Conservation (phyloP, 164 flowering plant genomes). For the Stephania japonica region DNA sequence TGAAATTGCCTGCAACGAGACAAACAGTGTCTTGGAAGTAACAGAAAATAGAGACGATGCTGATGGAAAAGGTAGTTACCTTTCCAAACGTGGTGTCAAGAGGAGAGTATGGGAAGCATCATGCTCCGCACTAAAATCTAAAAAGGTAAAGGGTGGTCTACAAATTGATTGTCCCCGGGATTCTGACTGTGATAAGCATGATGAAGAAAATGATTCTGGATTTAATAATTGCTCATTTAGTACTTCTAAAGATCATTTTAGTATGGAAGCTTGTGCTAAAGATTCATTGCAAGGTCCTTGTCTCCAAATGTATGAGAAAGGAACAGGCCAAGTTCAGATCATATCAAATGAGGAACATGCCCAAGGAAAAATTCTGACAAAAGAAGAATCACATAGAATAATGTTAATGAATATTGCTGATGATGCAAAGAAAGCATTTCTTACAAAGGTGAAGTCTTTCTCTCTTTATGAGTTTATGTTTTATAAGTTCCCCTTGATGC, state of each 20-base stretch:
- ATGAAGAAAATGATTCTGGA: conserved; percentile 17
- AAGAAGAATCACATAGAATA: conserved; percentile 30
- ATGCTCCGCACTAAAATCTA: conserved; percentile 62
- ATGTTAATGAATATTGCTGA: conserved; percentile 92
- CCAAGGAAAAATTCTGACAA: conserved; percentile 11
- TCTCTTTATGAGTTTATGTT: conserved; percentile 2
- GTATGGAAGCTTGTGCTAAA: conserved; percentile 16
- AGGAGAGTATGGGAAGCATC: conserved; percentile 68
- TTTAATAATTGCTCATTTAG: conserved; percentile 21
- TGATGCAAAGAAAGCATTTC: conserved; percentile 49
- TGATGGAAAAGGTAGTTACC: conserved; percentile 29
- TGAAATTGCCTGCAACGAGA: conserved; percentile 12
- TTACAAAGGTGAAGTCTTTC: conserved; percentile 49
- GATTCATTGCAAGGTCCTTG: conserved; percentile 7
- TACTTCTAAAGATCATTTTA: conserved; percentile 17
- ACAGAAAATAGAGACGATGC: conserved; percentile 14
- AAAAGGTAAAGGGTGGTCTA: conserved; percentile 70
- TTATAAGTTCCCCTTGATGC: background rate
- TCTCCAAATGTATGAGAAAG: conserved; percentile 18
- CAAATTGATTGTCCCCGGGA: conserved; percentile 26
- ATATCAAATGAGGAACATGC: conserved; percentile 16
- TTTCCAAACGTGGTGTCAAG: conserved; percentile 37
- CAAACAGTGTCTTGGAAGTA: conserved; percentile 10
- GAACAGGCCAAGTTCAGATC: conserved; percentile 10
- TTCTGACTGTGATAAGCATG: conserved; percentile 25